Conservation (phyloP, 2,329 filamentous ascomycete species). For the Thyridium curvatum region DNA sequence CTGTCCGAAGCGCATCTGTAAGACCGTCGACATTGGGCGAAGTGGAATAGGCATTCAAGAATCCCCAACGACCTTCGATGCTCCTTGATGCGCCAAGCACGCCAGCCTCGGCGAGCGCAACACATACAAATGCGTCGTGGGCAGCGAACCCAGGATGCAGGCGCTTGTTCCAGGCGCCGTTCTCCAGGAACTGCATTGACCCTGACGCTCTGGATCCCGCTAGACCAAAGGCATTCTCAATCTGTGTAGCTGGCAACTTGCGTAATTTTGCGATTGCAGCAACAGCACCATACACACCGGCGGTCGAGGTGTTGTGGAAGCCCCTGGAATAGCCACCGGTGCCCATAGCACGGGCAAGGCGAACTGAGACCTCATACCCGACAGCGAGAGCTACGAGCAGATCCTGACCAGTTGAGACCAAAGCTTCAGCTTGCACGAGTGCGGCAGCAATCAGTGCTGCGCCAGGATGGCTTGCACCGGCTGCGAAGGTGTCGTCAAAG, state of each 20-base stretch:
- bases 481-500: constrained; percentile 37
- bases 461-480: constrained; percentile 32
- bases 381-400: constrained; percentile 12
- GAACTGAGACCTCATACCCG: constrained; percentile 18
- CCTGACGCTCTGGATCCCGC: constrained; percentile 17
- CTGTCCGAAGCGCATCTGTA: constrained; percentile 9
- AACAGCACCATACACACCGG: constrained; percentile 18
- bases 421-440: constrained; percentile 13
- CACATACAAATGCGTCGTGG: constrained; percentile 17
- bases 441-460: constrained; percentile 30
- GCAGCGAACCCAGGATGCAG: constrained; percentile 20
- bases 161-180: constrained; percentile 20
- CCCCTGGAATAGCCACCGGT: constrained; percentile 15
- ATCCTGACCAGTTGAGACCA: background rate
- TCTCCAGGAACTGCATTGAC: constrained; percentile 21
- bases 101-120: constrained; percentile 16
- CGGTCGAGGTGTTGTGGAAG: constrained; percentile 19
- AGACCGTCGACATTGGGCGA: constrained; percentile 9
- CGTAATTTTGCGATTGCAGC: constrained; percentile 16
- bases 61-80: constrained; percentile 16
- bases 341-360: constrained; percentile 14
- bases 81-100: constrained; percentile 13
- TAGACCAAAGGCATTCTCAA: constrained; percentile 16
- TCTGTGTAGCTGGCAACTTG: constrained; percentile 8
- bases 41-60: constrained; percentile 14